These are phyloP conservation scores for Ogataea populi-albae DNA, from an alignment of 805 yeast species.

Conservation along the genomic window DNA sequence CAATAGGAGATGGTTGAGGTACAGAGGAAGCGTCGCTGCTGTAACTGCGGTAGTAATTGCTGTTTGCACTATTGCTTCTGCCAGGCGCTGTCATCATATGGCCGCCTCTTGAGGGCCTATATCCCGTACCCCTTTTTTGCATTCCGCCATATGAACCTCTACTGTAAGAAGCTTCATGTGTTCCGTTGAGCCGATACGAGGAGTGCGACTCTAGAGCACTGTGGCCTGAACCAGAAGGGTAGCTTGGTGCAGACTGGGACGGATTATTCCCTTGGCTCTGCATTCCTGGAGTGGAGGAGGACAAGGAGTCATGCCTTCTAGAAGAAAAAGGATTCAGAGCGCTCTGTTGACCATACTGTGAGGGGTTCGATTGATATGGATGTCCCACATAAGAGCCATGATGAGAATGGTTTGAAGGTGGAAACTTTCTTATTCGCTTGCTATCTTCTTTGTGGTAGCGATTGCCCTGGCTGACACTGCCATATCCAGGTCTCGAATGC, in stretches of 20 bases:
- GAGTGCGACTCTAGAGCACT: constrained; percentile 9
- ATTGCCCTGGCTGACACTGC: constrained; percentile 13
- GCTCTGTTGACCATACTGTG: constrained; percentile 22
- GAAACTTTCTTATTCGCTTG: constrained; percentile 24
- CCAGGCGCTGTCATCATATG: constrained; percentile 3
- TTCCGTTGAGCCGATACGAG: constrained; percentile 14
- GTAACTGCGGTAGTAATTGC: constrained; percentile 17
- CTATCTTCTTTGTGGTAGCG: constrained; percentile 26
- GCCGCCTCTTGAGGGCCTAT: constrained; percentile 19
- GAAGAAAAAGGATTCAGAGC: constrained; percentile 31
- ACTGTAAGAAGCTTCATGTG: constrained; percentile 13
- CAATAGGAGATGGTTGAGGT: constrained; percentile 3
- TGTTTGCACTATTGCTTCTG: constrained; percentile 4
- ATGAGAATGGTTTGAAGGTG: constrained; percentile 15
- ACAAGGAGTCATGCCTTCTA: constrained; percentile 20
- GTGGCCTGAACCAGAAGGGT: constrained; percentile 3
- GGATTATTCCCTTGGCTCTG: background rate
- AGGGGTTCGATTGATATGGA: constrained; percentile 12
- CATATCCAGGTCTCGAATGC: constrained; percentile 18
- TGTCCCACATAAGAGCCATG: constrained; percentile 10
- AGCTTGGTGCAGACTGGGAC: constrained; percentile 4
- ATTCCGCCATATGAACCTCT: constrained; percentile 13
- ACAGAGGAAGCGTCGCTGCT: constrained; percentile 15
- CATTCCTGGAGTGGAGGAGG: background rate
- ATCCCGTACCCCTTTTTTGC: constrained; percentile 16